These are phyloP conservation scores for Xylaria sp. DNA, from an alignment of 495 filamentous ascomycete species.

Conservation along the genomic window DNA sequence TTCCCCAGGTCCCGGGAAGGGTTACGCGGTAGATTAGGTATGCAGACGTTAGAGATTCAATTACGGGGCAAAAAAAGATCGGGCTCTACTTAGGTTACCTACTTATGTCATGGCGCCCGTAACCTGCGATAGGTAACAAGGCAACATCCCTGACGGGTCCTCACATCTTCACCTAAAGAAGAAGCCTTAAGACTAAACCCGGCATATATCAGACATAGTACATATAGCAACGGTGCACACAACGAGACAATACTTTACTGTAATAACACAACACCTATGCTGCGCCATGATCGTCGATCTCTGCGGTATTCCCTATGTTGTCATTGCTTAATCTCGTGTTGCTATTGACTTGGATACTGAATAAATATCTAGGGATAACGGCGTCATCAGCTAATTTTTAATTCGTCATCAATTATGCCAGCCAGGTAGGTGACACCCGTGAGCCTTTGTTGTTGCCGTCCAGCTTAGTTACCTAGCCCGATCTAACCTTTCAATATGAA, in stretches of 20 bases:
- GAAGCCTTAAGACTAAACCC: slow-evolving; percentile 1
- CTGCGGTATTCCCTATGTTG: neutral
- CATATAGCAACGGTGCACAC: too few relatives aligned
- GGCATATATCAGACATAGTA: slow-evolving; percentile 14
- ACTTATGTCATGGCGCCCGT: too few relatives aligned
- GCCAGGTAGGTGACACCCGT: neutral
- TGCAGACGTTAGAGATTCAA: neutral
- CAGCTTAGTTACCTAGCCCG: neutral
- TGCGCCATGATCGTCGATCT: neutral
- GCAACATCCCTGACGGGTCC: neutral
- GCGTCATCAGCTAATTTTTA: slow-evolving; percentile 8
- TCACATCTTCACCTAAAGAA: neutral
- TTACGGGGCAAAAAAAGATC: neutral
- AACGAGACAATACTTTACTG: too few relatives aligned
- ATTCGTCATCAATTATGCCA: neutral
- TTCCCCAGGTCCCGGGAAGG: neutral
- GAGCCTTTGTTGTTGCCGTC: neutral
- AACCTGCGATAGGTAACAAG: too few relatives aligned
- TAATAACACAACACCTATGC: neutral
- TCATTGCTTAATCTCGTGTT: slow-evolving; percentile 11
- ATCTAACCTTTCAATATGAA: neutral
- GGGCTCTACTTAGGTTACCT: neutral
- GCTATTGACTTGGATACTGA: neutral
- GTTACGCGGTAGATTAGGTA: neutral
- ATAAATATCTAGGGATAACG: neutral